Percentiles rank a stretch among this genome's conserved stretches.
Evolutionary conservation across 306 rosid species (phyloP).

Genomic region (Dryas alaskensis): DNA sequence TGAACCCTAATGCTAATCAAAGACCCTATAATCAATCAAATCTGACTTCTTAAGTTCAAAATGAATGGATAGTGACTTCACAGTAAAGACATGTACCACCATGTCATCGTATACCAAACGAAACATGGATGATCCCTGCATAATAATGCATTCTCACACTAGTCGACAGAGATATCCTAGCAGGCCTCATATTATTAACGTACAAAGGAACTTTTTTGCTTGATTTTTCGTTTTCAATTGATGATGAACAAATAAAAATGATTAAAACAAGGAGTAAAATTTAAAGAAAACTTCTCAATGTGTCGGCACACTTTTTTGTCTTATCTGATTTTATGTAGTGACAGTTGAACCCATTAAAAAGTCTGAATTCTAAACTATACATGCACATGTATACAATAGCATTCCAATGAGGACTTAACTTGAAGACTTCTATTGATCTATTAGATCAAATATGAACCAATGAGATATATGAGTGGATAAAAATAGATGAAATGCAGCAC

Average conservation of each 20-base stretch:
- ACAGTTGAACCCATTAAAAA: background rate
- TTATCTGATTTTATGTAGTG: background rate
- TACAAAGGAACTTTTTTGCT: background rate
- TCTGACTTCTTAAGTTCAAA: slow-evolving; percentile 36
- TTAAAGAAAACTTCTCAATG: background rate
- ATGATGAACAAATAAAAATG: background rate
- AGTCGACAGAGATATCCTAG: background rate
- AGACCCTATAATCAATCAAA: slow-evolving; percentile 32
- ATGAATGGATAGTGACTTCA: slow-evolving; percentile 51
- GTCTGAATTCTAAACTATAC: background rate
- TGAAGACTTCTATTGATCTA: too few species aligned
- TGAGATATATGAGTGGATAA: too few species aligned
- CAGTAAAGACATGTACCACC: slow-evolving; percentile 55
- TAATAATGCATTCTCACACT: slow-evolving; percentile 4
- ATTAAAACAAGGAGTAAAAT: background rate
- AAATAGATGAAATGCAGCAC: too few species aligned
- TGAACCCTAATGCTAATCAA: slow-evolving; percentile 36
- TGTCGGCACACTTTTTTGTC: slow-evolving; percentile 4
- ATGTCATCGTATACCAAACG: slow-evolving; percentile 26
- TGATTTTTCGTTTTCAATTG: background rate
- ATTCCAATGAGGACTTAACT: background rate
- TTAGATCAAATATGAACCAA: too few species aligned
- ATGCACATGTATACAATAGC: background rate
- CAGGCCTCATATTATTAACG: background rate
- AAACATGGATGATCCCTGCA: slow-evolving; percentile 20